Base-by-base conservation (phyloP, 2,329 filamentous ascomycete species). In the Alternaria gaisen region DNA sequence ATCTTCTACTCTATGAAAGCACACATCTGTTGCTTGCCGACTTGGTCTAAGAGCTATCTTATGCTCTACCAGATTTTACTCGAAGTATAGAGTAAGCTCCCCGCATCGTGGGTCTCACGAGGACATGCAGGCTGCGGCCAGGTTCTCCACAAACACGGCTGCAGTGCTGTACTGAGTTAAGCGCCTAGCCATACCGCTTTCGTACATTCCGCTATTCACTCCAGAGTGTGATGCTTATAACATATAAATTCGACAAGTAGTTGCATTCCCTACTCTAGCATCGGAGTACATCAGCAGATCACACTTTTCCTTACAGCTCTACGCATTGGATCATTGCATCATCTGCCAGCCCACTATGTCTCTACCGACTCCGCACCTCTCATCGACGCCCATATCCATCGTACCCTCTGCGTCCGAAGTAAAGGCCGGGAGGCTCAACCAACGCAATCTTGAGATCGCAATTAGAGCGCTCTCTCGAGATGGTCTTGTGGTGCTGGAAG, bases 371-470 rank as follows among this genome's bases (percentile, higher is more conserved):
- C 32, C 48, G 11, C 36, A 30, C 30, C 68, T 72, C 22, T 56
- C 72, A 11, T 69, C 72, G 5, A 66, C 47, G 3, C 76, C 80
- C 5, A 71, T 77, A 22, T 72, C 73, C n/a, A 75, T 81, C 48
- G 56, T 63, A 3, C 81, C 82, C 40, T 83, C 83, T 14, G n/a
- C 65, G 1, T 43, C 62, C 3, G 85, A 87, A 62, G 58, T 82
- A 11, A 65, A 75, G 12, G 72, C 71, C n/a, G 70, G 72, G 0
- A 41, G 58, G 0, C 81, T 88, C 0, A 72, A 71, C 10, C 76
- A 81, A 10, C 64, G 63, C 43, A 88, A 87, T 58, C 77, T 89
- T 1, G 86, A 89, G 64, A 80, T 82, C n/a, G 72, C 73, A 16
- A 65, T 62, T 6, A 62, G 72, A 10, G 70, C 72, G 1, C 66